These are phyloP conservation scores for Myriosclerotinia scirpicola DNA, from an alignment of 2,329 filamentous ascomycete genomes.

Conservation along the genomic window DNA sequence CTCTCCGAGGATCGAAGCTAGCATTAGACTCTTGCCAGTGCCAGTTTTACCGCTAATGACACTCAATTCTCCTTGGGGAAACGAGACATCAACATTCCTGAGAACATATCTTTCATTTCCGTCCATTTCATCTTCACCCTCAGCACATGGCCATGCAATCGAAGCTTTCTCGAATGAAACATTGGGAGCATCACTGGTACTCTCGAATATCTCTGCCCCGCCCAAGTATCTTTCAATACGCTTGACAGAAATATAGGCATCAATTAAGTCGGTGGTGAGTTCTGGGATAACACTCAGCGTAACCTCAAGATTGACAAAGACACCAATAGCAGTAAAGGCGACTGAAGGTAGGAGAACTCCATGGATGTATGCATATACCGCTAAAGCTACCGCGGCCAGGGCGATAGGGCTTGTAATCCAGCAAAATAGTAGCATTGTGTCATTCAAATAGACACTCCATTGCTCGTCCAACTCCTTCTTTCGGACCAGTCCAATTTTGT, in stretches of 20 bases:
- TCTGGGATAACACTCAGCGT: conserved; percentile 72
- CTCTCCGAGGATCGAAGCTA: conserved; percentile 74
- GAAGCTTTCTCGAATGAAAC: conserved; percentile 67
- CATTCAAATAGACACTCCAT: conserved; percentile 60
- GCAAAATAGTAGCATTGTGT: conserved; percentile 44
- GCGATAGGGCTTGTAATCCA: conserved; percentile 75
- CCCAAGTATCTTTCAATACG: conserved; percentile 71
- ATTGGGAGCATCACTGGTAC: conserved; percentile 55
- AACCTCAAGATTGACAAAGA: conserved; percentile 73
- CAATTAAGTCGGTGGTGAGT: conserved; percentile 66
- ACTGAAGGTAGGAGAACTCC: conserved; percentile 67
- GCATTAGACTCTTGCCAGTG: conserved; percentile 72
- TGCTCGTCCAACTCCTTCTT: conserved; percentile 65
- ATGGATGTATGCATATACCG: conserved; percentile 64
- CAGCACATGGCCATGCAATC: conserved; percentile 73
- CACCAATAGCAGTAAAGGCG: conserved; percentile 74
- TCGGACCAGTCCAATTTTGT: conserved; percentile 64
- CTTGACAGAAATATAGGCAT: conserved; percentile 70
- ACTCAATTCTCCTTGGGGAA: conserved; percentile 68
- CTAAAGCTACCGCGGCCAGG: conserved; percentile 68
- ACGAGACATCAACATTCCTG: conserved; percentile 62
- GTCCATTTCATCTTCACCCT: conserved; percentile 55
- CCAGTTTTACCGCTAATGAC: conserved; percentile 77
- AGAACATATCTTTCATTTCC: conserved; percentile 64
- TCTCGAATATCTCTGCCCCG: conserved; percentile 60